phyloP scores from a whole-genome alignment of 805 yeast species.

The Spathaspora girioi region DNA sequence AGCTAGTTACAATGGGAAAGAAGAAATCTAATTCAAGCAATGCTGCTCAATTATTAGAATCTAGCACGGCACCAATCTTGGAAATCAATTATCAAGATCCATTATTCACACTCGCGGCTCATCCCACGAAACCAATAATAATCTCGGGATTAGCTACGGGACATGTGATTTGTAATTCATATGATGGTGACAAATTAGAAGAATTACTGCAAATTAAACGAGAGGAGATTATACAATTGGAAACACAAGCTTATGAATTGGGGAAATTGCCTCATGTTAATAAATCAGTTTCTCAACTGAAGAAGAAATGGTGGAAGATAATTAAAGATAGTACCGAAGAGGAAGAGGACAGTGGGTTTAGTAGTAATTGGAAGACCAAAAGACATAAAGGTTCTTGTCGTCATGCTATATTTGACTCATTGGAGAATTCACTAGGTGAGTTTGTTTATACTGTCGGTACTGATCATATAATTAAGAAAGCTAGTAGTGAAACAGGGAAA shows the following conservation, averaged over 20 bases:
- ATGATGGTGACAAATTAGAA: slow-evolving; percentile 48
- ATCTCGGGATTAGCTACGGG: slow-evolving; percentile 83
- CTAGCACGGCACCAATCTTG: slow-evolving; percentile 39
- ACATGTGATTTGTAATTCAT: slow-evolving; percentile 57
- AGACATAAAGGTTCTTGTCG: slow-evolving; percentile 90
- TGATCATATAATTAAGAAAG: slow-evolving; percentile 75
- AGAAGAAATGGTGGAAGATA: slow-evolving; percentile 46
- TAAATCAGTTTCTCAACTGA: slow-evolving; percentile 29
- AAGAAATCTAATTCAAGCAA: slow-evolving; percentile 22
- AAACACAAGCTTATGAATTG: slow-evolving; percentile 21
- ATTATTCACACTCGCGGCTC: slow-evolving; percentile 73
- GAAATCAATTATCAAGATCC: slow-evolving; percentile 55
- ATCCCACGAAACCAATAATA: slow-evolving; percentile 65
- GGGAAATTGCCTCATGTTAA: slow-evolving; percentile 19
- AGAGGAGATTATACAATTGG: slow-evolving; percentile 17
- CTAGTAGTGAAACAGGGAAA: slow-evolving; percentile 67
- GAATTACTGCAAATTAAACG: slow-evolving; percentile 21
- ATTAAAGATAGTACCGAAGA: slow-evolving; percentile 22
- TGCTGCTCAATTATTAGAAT: slow-evolving; percentile 29
- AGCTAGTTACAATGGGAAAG: slow-evolving; percentile 14
- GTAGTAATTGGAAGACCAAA: slow-evolving; percentile 73
- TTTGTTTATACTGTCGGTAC: slow-evolving; percentile 69
- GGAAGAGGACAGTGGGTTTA: slow-evolving; percentile 15
- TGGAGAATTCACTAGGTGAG: slow-evolving; percentile 42
- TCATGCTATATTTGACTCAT: slow-evolving; percentile 60